Evolutionary conservation across 2,329 filamentous ascomycete species (phyloP).

Genomic region (Sclerotinia trifoliorum): DNA sequence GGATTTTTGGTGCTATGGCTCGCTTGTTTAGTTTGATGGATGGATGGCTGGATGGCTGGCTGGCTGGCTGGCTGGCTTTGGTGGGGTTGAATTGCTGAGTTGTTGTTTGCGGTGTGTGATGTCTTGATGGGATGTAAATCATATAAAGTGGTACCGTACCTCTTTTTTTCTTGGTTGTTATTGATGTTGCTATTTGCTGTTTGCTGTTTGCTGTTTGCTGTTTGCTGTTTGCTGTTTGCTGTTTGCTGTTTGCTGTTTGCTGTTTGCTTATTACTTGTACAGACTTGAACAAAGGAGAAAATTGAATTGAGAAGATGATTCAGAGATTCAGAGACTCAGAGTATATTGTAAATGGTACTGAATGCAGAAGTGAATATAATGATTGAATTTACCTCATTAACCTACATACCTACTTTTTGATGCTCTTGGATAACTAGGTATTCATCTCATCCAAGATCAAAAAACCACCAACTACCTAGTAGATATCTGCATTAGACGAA

Average conservation of each 20-base stretch:
- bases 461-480: not conserved
- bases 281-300: not conserved
- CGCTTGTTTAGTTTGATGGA: conserved; percentile 20
- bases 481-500: not conserved
- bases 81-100: conserved; percentile 21
- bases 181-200: not conserved
- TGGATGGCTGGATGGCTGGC: not conserved
- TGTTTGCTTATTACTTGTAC: too few relatives aligned
- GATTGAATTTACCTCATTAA: not conserved
- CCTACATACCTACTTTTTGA: not conserved
- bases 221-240: too few relatives aligned
- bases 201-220: too few relatives aligned
- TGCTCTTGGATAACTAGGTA: too few relatives aligned
- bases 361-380: not conserved
- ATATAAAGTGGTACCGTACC: conserved; percentile 3
- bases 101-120: conserved; percentile 22
- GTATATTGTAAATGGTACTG: not conserved
- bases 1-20: conserved; percentile 1
- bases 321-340: not conserved
- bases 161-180: not conserved
- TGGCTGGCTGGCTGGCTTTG: conserved; percentile 1
- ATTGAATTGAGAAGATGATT: not conserved
- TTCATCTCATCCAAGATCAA: not conserved
- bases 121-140: not conserved
- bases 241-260: too few relatives aligned